Evolutionary conservation across 805 yeast species (phyloP), one percentile per base, ranked within the genome.

Genomic region (Saccharomycopsis sp.): DNA sequence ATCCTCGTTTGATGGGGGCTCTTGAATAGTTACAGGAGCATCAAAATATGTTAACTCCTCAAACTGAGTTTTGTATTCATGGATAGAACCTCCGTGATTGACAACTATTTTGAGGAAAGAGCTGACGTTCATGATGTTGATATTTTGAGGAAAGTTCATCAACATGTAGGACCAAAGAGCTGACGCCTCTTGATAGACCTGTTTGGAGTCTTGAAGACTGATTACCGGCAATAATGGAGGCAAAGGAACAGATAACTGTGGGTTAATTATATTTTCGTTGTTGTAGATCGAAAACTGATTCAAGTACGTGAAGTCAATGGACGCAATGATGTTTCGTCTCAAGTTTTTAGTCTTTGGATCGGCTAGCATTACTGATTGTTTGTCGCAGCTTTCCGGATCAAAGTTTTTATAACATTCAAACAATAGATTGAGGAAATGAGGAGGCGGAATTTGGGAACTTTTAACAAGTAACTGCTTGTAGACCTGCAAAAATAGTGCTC

Each of bases 161-260:
- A 81, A 59, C 14, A 81, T 71, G 64, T 77, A 83, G 1, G 79
- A 77, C 84, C 95, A 81, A 3, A 92, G 58, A 0, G 97, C 97
- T 59, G 82, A 77, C 0, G 92, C 82, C 70, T 92, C 98, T 0
- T 85, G 83, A 50, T 87, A 56, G 1, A 89, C 70, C 61, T 82
- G 78, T 21, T 73, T 66, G 14, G 67, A 61, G 2, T 72, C 61
- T 1, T 64, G 64, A 7, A 87, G 66, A 7, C 74, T 73, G 0
- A 74, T 64, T 1, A 81, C 66, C 1, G 97, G 91, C 48, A 92
- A 71, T 58, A 92, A 80, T 2, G 97, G 97, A 1, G 90, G 81
- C 14, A 73, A 47, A 34, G 53, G 9, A 60, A 60, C 8, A 56
- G 55, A n/a, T 53, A 50, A 15, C 29, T 40, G 7, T 24, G n/a